phyloP scores from a whole-genome alignment of 352 stramenopile species.

The Phytophthora meadii region DNA sequence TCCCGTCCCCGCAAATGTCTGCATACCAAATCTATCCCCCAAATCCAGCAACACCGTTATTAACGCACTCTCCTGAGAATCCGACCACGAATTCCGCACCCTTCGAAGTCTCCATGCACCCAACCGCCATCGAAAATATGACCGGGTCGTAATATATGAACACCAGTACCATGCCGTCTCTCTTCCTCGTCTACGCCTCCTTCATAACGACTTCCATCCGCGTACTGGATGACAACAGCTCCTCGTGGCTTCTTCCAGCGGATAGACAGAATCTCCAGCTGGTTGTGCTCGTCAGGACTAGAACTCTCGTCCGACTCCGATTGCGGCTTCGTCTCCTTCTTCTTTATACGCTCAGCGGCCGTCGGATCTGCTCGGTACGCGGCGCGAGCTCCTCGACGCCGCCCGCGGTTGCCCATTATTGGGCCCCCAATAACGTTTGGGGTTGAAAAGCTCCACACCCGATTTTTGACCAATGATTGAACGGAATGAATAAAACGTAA shows the following conservation, averaged over 20 bases:
- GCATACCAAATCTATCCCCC: constrained; percentile 76
- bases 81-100: constrained; percentile 50
- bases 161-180: constrained; percentile 67
- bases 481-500: too few species aligned
- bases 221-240: constrained; percentile 57
- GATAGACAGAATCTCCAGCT: constrained; percentile 59
- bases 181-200: constrained; percentile 54
- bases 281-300: constrained; percentile 13
- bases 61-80: constrained; percentile 1
- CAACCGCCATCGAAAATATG: constrained; percentile 86
- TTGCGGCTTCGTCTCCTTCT: constrained; percentile 22
- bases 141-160: constrained; percentile 59
- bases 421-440: too few species aligned
- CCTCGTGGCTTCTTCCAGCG: constrained; percentile 54
- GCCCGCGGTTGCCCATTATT: constrained; percentile 73
- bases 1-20: constrained; percentile 79
- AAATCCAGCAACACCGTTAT: constrained; percentile 6
- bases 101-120: constrained; percentile 84
- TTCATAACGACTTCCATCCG: constrained; percentile 74
- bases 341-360: constrained; percentile 17
- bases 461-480: too few species aligned
- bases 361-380: constrained; percentile 37
- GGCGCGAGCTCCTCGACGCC: constrained; percentile 41
- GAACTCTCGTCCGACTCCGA: constrained; percentile 22
- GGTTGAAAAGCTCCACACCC: background rate